Base-by-base conservation (phyloP, 1,284 basidiomycete genomes). In the Trametes versicolor region DNA sequence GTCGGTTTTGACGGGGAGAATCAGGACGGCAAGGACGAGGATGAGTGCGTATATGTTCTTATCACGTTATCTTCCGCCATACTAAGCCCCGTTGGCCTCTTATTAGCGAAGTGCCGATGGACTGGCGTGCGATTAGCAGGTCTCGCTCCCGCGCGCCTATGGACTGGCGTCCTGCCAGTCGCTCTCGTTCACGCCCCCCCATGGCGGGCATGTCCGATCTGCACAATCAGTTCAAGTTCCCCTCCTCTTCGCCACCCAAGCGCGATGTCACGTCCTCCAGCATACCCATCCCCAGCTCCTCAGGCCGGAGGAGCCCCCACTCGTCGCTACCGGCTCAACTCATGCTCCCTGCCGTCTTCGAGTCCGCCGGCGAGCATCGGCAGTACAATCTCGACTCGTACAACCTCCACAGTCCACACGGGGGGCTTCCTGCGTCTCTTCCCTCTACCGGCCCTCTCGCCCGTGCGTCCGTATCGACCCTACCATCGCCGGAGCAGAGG, bases 111-210 rank as follows among this genome's bases (percentile, higher is more conserved):
- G 72, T 74, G 67, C 82, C 85, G 45, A 98, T 99, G 92, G 97
- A 99, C 76, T 98, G 97, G 96, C 87, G 96, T 50, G 92, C 93
- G 21, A 89, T 95, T 74, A 96, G 94, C 74, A 88, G 96, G 65
- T 98, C 96, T 17, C 87, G 96, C 67, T 98, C 97, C 25, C 90
- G 97, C 29, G 91, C 94, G 73, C 92, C 94, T 58, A 93, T 92
- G 90, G 92, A 93, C 77, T 94, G 91, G 91, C 83, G 86, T 60
- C 89, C 91, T 57, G 81, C 86, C 62, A 91, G 88, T 77, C 88
- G 93, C 61, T 92, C 90, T 65, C 83, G 91, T 62, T 91, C 92
- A 62, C 85, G 91, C 58, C 87, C 89, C 41, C 85, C 88, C 48
- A 82, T 84, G 66, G 75, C 82, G 32, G 79, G 81, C 36, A 75